phyloP scores from a whole-genome alignment of 345 rosid genomes.

The Garcia nutans region DNA sequence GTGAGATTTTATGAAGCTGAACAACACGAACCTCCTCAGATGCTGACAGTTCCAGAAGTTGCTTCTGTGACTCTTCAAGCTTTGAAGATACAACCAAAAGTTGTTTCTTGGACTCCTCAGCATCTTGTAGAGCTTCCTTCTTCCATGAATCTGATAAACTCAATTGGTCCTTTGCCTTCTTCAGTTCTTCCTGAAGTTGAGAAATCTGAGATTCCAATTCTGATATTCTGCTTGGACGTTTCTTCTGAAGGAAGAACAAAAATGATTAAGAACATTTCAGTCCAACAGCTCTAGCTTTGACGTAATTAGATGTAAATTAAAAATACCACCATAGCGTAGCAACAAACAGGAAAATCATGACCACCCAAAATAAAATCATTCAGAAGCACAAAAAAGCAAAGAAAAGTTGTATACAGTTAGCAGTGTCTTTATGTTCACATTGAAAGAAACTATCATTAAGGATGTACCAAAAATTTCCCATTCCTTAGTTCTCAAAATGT shows the following conservation, averaged over 20 bases:
- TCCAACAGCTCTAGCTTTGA: neutral
- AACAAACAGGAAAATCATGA: neutral
- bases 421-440: neutral
- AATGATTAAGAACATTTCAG: neutral
- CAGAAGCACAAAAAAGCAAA: neutral
- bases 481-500: neutral
- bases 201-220: conserved; percentile 65
- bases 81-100: conserved; percentile 45
- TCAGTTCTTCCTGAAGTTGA: conserved; percentile 81
- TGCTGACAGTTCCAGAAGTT: conserved; percentile 59
- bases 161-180: conserved; percentile 69
- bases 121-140: conserved; percentile 65
- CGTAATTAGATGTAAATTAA: neutral
- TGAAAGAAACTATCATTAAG: neutral
- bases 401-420: neutral
- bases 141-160: conserved; percentile 62
- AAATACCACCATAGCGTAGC: neutral
- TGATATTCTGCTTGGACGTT: conserved; percentile 49
- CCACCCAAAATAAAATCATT: neutral
- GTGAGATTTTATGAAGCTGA: conserved; percentile 70
- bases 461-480: neutral
- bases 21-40: conserved; percentile 68
- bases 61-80: conserved; percentile 61
- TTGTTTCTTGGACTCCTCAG: conserved; percentile 71
- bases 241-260: conserved; percentile 47